Base-by-base conservation (phyloP, 805 yeast species). In the Pichia californica region DNA sequence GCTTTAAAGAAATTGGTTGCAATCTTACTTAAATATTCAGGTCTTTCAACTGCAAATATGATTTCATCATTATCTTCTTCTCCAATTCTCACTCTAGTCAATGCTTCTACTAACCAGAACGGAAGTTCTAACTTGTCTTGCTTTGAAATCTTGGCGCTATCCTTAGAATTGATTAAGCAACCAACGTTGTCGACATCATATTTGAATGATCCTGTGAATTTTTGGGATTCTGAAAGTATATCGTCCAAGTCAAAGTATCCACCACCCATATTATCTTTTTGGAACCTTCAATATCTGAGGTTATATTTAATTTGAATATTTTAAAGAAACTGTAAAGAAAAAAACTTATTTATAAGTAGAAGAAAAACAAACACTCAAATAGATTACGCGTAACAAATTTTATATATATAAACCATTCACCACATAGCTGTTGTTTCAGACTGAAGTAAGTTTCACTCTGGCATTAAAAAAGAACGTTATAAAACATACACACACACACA, bases 1-100 rank as follows among this genome's bases (percentile, higher is more conserved):
- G 88, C 75, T 56, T 84, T 86, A 38, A 89, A 79, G 29, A 96
- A 94, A 56, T 88, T 89, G 26, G 84, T 61, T 18, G 88, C 88
- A 45, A 76, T 77, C 8, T 67, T 57, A 19, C 76, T 69, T 43
- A 88, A 73, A 32, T 81, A 77, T 3, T 79, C 84, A 0, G 98
- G 98, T 38, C 79, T 21, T 77, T 64, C 42, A 88, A 67, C 38
- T 77, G 81, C 6, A 87, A 68, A 52, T 87, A 85, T 5, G n/a
- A 38, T 41, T 15, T 43, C 41, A 2, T 44, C 46, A 20, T 35
- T 30, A 2, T 23, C 7, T 6, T 39, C 10, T 7, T 31, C 11
- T 5, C 35, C 36, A 7, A 23, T 23, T 2, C 9, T 23, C 6
- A 23, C 25, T 9, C 25, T 23, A 4, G 46, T 41, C 18, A 49